Percentiles rank a stretch among this genome's conserved stretches.
Evolutionary conservation across 257 asterid genomes (phyloP).

Genomic region (Primulina tabacum): DNA sequence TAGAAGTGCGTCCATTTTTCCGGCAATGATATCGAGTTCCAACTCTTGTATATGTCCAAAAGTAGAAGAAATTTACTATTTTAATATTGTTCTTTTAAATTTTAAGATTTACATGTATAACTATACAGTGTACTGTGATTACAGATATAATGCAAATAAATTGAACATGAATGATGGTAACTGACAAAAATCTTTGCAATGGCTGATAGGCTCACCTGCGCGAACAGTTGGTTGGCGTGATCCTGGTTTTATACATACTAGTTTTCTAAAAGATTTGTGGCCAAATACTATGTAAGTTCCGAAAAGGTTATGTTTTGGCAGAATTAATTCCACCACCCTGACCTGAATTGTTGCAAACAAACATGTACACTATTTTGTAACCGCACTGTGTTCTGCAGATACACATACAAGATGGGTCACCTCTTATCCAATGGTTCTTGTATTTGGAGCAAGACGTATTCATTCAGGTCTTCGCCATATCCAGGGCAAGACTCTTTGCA

Average conservation of each 20-base stretch:
- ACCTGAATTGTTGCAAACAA: not conserved
- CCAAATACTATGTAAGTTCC: slow-evolving; percentile 61
- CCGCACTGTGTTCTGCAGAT: slow-evolving; percentile 28
- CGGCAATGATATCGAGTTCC: not conserved
- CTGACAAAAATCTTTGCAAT: slow-evolving; percentile 23
- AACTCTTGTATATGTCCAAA: not conserved
- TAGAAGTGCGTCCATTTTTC: not conserved
- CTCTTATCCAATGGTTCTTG: slow-evolving; percentile 36
- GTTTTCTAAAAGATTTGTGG: slow-evolving; percentile 88
- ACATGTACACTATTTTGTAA: not conserved
- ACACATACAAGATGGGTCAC: slow-evolving; percentile 56
- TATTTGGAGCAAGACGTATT: slow-evolving; percentile 54
- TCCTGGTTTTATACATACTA: slow-evolving; percentile 91
- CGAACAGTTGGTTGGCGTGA: slow-evolving; percentile 98
- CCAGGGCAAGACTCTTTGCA: slow-evolving; percentile 68
- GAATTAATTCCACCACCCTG: not conserved
- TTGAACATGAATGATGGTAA: slow-evolving; percentile 20
- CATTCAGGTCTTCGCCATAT: slow-evolving; percentile 50
- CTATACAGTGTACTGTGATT: not conserved
- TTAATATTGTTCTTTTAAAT: too few species aligned
- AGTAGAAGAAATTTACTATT: not conserved
- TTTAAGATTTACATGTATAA: not conserved
- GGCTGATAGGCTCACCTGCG: slow-evolving; percentile 73
- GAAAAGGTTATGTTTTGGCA: not conserved
- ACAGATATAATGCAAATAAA: not conserved